Percentiles rank a stretch among this genome's conserved stretches.
Evolutionary conservation across 352 stramenopile species (phyloP).

Genomic region (Pythium coloratum): DNA sequence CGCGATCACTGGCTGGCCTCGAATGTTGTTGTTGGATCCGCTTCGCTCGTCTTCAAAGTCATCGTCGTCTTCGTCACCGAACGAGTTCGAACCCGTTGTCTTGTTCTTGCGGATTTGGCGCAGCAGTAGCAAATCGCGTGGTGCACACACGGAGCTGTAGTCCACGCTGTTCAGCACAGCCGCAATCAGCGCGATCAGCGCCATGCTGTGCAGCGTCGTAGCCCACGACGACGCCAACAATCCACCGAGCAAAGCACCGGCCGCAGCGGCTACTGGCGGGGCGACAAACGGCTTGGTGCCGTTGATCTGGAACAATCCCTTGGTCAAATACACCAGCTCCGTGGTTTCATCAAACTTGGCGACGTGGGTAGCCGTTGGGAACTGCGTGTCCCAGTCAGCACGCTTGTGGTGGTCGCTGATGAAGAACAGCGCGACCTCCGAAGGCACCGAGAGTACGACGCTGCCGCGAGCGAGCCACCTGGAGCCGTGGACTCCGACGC

Average conservation of each 20-base stretch:
- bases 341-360: conserved; percentile 78
- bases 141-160: conserved; percentile 45
- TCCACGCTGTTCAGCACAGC: conserved; percentile 50
- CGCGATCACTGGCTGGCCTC: conserved; percentile 48
- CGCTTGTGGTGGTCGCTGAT: conserved; percentile 66
- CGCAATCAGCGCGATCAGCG: conserved; percentile 48
- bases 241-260: conserved; percentile 40
- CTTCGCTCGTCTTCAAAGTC: conserved; percentile 33
- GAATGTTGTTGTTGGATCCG: neutral
- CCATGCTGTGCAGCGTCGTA: conserved; percentile 43
- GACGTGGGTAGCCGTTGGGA: conserved; percentile 57
- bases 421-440: conserved; percentile 58
- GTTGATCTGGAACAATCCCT: conserved; percentile 46
- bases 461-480: conserved; percentile 62
- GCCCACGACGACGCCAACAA: conserved; percentile 49
- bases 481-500: conserved; percentile 47
- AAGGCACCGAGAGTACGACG: conserved; percentile 58
- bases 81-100: conserved; percentile 26
- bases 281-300: conserved; percentile 48
- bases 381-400: conserved; percentile 76
- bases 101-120: conserved; percentile 61
- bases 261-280: conserved; percentile 44
- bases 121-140: conserved; percentile 68
- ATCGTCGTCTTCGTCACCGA: conserved; percentile 37
- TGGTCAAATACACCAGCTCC: conserved; percentile 67